These are phyloP conservation scores for Neostapfia colusana DNA, from an alignment of 176 grass and related monocot genomes.

Conservation along the genomic window DNA sequence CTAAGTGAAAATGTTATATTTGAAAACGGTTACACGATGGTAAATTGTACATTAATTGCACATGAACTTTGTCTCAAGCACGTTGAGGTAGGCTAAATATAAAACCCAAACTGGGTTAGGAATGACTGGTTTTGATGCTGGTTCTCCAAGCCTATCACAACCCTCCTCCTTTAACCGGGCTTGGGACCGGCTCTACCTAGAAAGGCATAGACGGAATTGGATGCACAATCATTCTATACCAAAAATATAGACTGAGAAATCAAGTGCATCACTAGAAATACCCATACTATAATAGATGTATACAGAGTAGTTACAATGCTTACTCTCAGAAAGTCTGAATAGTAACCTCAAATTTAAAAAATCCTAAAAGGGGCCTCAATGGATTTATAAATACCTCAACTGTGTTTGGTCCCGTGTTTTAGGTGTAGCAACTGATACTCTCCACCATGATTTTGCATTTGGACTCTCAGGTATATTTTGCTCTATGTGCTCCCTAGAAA, in stretches of 20 bases:
- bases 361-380: background rate
- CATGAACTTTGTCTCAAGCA: no score
- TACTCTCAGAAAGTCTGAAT: no score
- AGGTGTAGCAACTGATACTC: conserved; percentile 73
- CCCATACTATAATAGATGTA: background rate
- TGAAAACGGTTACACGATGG: background rate
- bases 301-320: background rate
- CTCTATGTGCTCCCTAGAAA: conserved; percentile 41
- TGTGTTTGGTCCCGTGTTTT: conserved; percentile 51
- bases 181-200: no score
- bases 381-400: conserved; percentile 40
- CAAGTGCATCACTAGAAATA: conserved; percentile 22
- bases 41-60: background rate
- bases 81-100: no score
- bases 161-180: no score
- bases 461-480: conserved; percentile 36
- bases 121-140: no score
- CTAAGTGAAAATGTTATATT: background rate
- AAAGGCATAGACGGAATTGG: no score
- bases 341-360: no score
- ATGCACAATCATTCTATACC: background rate
- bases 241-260: background rate
- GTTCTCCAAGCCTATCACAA: no score
- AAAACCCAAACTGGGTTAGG: no score
- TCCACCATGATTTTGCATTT: conserved; percentile 80